A percentile compares a stretch with the other conserved stretches of the same genome.
These are phyloP conservation scores for Gonapodya prolifera DNA, from an alignment of 192 early-diverging fungal genomes.

Conservation along the genomic window DNA sequence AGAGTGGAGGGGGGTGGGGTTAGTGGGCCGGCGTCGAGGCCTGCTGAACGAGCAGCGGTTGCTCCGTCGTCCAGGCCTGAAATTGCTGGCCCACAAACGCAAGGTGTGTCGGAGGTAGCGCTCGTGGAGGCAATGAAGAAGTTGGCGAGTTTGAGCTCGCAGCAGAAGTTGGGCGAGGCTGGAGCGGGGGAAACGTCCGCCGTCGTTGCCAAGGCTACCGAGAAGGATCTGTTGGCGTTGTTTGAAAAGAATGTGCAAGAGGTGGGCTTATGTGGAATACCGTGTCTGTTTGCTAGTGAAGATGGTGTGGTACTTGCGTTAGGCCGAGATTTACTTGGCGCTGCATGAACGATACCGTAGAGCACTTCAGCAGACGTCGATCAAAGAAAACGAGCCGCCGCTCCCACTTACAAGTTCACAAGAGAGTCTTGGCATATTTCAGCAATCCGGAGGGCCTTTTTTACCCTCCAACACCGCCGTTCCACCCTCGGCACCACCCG, in stretches of 20 bases:
- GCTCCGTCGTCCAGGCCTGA: background rate
- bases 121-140: background rate
- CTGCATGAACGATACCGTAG: background rate
- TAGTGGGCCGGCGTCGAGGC: background rate
- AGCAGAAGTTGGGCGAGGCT: background rate
- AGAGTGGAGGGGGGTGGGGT: background rate
- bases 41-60: background rate
- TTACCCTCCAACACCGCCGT: background rate
- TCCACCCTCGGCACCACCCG: background rate
- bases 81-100: background rate
- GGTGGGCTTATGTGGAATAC: background rate
- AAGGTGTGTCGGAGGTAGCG: background rate
- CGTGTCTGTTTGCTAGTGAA: background rate
- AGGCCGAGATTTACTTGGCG: background rate
- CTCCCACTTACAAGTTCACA: background rate
- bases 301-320: background rate
- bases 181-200: background rate
- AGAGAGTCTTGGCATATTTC: background rate
- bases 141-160: background rate
- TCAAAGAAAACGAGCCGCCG: background rate
- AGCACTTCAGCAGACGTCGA: background rate
- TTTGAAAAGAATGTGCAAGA: too few species aligned
- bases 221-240: too few species aligned
- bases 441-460: background rate
- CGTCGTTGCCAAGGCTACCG: background rate